Conservation (phyloP, 768 basidiomycete genomes). For the Phaeotremella skinneri region DNA sequence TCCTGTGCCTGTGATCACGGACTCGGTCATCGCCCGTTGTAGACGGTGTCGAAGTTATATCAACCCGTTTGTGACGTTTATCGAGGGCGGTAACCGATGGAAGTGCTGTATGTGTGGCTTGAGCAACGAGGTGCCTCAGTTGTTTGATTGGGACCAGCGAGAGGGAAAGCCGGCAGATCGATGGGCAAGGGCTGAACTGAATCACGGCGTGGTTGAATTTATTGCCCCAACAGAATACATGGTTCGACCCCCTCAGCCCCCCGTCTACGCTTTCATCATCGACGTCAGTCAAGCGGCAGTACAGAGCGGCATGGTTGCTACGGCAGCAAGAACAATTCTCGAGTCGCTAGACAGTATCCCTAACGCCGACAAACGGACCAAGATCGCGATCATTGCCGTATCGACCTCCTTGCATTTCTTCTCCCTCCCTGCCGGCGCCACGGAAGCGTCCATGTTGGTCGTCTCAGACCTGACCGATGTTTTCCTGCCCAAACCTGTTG, state of each 20-base stretch:
- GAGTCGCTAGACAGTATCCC: slow-evolving; percentile 94
- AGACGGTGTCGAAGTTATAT: slow-evolving; percentile 94
- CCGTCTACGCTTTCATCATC: slow-evolving; percentile 94
- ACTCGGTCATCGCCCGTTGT: slow-evolving; percentile 93
- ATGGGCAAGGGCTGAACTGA: slow-evolving; percentile 90
- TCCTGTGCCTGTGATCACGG: slow-evolving; percentile 81
- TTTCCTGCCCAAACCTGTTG: slow-evolving; percentile 93
- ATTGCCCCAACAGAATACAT: slow-evolving; percentile 99
- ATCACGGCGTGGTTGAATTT: slow-evolving; percentile 90
- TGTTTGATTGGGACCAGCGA: slow-evolving; percentile 97
- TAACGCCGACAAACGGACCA: slow-evolving; percentile 88
- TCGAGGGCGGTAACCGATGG: slow-evolving; percentile 98
- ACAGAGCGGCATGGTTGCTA: slow-evolving; percentile 96
- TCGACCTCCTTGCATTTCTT: slow-evolving; percentile 95
- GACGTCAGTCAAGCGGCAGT: slow-evolving; percentile 92
- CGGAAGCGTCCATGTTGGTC: slow-evolving; percentile 90
- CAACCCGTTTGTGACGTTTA: slow-evolving; percentile 95
- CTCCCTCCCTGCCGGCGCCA: slow-evolving; percentile 64
- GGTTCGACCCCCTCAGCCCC: slow-evolving; percentile 94
- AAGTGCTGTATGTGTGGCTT: slow-evolving; percentile 99
- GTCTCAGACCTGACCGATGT: slow-evolving; percentile 96
- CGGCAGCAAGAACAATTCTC: slow-evolving; percentile 91
- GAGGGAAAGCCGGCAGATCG: slow-evolving; percentile 92
- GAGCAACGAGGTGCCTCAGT: slow-evolving; percentile 95
- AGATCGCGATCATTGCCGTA: slow-evolving; percentile 86